Evolutionary conservation across 2,329 filamentous ascomycete genomes (phyloP).

Genomic region (Ploettnerulaceae sp.): DNA sequence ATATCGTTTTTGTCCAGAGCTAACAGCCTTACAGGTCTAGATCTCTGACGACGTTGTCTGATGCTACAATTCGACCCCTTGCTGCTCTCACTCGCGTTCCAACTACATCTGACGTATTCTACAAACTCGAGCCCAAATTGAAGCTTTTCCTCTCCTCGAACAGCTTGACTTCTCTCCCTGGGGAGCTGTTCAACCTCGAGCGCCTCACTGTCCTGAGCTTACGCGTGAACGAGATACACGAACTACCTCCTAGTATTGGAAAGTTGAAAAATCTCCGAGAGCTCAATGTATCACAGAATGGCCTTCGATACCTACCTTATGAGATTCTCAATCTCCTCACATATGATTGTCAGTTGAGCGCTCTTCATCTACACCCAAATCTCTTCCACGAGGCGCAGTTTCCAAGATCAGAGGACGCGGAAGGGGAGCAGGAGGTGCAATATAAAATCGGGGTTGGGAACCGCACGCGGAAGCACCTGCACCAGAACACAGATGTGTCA

Average conservation of each 20-base stretch:
- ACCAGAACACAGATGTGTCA: not conserved
- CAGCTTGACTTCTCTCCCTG: conserved; percentile 49
- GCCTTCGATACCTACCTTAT: conserved; percentile 54
- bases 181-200: conserved; percentile 56
- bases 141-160: conserved; percentile 60
- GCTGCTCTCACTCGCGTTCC: conserved; percentile 47
- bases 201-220: conserved; percentile 61
- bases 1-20: not conserved
- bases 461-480: conserved; percentile 3
- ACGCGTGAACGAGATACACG: conserved; percentile 56
- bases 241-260: conserved; percentile 56
- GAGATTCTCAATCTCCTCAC: conserved; percentile 56
- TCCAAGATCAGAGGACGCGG: conserved; percentile 7
- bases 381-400: conserved; percentile 47
- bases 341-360: conserved; percentile 41
- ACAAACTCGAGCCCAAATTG: conserved; percentile 52
- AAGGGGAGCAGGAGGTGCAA: conserved; percentile 10
- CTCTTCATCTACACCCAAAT: conserved; percentile 58
- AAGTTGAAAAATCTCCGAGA: conserved; percentile 54
- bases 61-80: conserved; percentile 53
- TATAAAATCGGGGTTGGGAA: conserved; percentile 15
- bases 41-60: conserved; percentile 47
- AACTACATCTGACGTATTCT: conserved; percentile 40
- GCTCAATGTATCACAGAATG: conserved; percentile 63
- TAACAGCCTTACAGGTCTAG: conserved; percentile 22